A percentile compares a stretch with the other conserved stretches of the same genome.
Evolutionary conservation across 306 rosid species (phyloP).

Genomic region (Quercus glauca): DNA sequence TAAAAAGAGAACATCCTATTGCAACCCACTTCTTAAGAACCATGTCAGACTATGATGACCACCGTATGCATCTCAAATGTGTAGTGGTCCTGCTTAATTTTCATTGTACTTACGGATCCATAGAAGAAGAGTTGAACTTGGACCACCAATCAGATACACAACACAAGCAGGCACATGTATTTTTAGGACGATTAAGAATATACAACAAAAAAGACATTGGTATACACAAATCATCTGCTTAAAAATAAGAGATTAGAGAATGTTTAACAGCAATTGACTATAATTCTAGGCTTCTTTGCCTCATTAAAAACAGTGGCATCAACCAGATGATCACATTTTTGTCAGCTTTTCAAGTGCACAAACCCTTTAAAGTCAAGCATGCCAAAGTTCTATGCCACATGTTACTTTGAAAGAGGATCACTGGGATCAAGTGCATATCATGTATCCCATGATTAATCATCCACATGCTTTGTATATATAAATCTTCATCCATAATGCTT

Average conservation of each 20-base stretch:
- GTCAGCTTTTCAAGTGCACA: neutral
- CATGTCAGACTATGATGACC: conserved; percentile 18
- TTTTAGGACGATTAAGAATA: neutral
- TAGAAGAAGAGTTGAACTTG: neutral
- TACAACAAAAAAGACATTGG: neutral
- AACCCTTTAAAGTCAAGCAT: conserved; percentile 3
- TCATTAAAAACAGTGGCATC: neutral
- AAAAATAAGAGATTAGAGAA: neutral
- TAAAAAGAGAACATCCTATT: conserved; percentile 3
- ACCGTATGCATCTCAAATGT: conserved; percentile 13
- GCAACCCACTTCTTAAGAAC: conserved; percentile 25
- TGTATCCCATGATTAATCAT: conserved; percentile 55
- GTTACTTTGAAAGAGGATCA: conserved; percentile 43
- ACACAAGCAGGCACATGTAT: neutral
- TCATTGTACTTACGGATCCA: neutral
- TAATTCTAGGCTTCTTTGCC: neutral
- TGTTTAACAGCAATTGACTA: neutral
- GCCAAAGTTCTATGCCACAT: conserved; percentile 29
- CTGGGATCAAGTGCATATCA: conserved; percentile 66
- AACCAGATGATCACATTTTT: neutral
- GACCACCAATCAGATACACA: neutral
- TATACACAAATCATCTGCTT: neutral
- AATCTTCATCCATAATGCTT: neutral
- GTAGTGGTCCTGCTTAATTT: neutral
- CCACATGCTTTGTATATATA: conserved; percentile 45